These are phyloP conservation scores for Wilcoxina mikolae DNA, from an alignment of 495 filamentous ascomycete genomes.

Conservation along the genomic window DNA sequence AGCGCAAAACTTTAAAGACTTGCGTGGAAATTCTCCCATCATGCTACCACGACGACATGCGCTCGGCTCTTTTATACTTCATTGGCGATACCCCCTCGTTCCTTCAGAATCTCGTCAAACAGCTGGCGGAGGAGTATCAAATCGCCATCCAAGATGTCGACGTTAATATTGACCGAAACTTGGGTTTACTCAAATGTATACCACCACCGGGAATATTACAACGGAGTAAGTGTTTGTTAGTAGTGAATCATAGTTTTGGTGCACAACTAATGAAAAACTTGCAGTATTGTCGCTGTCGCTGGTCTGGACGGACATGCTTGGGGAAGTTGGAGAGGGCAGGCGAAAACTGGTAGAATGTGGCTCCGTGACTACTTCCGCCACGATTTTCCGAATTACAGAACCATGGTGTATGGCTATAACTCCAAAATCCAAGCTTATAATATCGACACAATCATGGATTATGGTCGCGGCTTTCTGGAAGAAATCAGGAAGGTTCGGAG, in stretches of 20 bases:
- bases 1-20: neutral
- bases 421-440: conserved; percentile 3
- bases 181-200: conserved; percentile 14
- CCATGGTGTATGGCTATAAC: conserved; percentile 11
- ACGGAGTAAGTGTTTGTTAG: conserved; percentile 9
- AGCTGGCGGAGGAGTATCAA: neutral
- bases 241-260: neutral
- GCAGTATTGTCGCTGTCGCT: conserved; percentile 8
- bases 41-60: neutral
- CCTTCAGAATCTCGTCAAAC: neutral
- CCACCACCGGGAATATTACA: neutral
- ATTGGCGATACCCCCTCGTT: neutral
- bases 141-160: neutral
- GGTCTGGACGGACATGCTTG: conserved; percentile 9
- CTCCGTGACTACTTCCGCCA: conserved; percentile 11
- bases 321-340: conserved; percentile 3
- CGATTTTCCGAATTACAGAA: conserved; percentile 8
- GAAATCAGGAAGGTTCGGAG: conserved; percentile 1
- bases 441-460: conserved; percentile 6
- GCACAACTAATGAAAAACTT: neutral
- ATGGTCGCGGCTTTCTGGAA: neutral
- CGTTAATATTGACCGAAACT: conserved; percentile 5
- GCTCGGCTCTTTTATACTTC: neutral
- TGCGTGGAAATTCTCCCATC: neutral
- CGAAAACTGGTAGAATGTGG: conserved; percentile 2